phyloP scores from a whole-genome alignment of 192 early-diverging fungal genomes.

The Chytriomyces sp. region DNA sequence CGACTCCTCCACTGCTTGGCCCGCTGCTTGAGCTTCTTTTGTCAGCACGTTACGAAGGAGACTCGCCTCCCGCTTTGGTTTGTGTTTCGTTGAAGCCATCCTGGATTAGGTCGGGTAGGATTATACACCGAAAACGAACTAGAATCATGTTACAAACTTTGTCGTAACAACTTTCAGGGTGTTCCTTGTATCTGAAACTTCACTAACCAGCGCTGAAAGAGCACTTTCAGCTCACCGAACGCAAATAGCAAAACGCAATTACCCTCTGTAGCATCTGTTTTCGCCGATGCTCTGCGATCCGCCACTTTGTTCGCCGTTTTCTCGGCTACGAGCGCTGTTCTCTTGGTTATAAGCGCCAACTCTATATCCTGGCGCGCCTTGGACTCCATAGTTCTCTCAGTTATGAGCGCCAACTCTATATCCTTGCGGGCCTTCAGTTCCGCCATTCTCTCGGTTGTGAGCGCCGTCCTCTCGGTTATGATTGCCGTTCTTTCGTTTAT shows the following conservation, averaged over 20 bases:
- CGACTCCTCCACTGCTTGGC: constrained; percentile 3
- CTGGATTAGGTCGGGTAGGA: not conserved
- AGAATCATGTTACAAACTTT: not conserved
- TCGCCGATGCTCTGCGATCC: no score
- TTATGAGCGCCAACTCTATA: no score
- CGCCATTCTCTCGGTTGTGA: not conserved
- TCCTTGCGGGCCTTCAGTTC: no score
- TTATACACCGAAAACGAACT: no score
- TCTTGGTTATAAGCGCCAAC: no score
- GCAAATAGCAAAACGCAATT: no score
- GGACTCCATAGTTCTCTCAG: no score
- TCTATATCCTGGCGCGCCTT: no score
- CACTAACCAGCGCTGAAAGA: not conserved
- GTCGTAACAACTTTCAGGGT: not conserved
- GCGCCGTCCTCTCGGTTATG: not conserved
- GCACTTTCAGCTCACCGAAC: not conserved
- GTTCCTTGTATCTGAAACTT: not conserved
- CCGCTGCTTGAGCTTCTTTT: not conserved
- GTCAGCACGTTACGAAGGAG: not conserved
- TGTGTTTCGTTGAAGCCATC: not conserved
- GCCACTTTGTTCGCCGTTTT: no score
- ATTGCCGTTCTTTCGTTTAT: not conserved
- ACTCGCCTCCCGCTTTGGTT: not conserved
- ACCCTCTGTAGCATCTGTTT: no score
- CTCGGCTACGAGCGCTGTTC: no score